These are phyloP conservation scores for Blastocystis sp. DNA, from an alignment of 352 stramenopile species.

Conservation along the genomic window DNA sequence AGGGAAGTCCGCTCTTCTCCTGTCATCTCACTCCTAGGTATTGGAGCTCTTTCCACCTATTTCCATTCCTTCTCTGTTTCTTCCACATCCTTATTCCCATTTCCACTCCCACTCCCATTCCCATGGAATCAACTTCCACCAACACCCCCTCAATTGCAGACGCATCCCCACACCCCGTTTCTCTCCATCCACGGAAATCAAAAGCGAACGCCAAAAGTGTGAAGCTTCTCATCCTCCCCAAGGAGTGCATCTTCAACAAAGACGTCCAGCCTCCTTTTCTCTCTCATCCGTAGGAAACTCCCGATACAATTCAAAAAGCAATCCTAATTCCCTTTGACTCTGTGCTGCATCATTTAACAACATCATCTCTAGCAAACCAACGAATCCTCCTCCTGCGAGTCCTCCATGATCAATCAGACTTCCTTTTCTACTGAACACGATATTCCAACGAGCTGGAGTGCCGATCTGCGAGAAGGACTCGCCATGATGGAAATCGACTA, in stretches of 20 bases:
- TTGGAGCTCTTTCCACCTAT: too few species aligned
- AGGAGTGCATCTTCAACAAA: slow-evolving; percentile 32
- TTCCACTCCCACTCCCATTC: too few species aligned
- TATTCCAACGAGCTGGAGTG: slow-evolving; percentile 9
- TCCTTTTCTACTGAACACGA: neutral
- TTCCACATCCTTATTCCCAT: too few species aligned
- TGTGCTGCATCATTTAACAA: neutral
- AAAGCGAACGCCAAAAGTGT: neutral
- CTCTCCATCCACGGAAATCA: too few species aligned
- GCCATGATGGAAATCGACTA: slow-evolving; percentile 14
- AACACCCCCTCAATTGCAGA: too few species aligned
- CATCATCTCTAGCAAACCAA: neutral
- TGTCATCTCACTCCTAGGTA: too few species aligned
- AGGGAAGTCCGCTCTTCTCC: too few species aligned
- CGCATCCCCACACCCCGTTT: too few species aligned
- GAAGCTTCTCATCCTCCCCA: neutral
- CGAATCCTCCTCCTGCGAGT: neutral
- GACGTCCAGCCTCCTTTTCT: neutral
- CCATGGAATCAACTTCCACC: too few species aligned
- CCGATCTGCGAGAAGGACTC: slow-evolving; percentile 27
- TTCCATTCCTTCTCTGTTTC: too few species aligned
- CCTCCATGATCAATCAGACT: neutral
- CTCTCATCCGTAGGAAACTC: neutral
- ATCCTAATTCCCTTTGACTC: neutral
- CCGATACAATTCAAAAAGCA: neutral